Percentiles rank a stretch among this genome's conserved stretches.
These are phyloP conservation scores for Drosera spatulata DNA, from an alignment of 179 eudicot species.

Conservation along the genomic window DNA sequence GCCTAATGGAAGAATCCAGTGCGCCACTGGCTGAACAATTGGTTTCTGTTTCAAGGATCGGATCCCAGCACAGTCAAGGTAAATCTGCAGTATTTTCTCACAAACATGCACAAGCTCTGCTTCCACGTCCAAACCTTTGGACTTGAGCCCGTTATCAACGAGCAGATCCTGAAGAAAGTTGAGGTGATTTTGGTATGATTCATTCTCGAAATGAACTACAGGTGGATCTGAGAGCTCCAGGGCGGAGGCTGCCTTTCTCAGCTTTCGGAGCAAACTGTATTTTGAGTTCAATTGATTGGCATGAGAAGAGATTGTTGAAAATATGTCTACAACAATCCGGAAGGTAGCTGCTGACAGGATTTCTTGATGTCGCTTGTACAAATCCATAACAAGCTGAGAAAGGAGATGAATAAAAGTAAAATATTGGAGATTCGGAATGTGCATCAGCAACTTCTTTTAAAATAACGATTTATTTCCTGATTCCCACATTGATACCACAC, in stretches of 20 bases:
- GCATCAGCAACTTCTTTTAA: neutral
- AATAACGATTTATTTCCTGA: neutral
- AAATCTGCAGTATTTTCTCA: too few species aligned
- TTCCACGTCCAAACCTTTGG: too few species aligned
- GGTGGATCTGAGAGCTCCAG: conserved; percentile 76
- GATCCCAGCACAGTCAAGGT: conserved; percentile 32
- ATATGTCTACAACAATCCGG: conserved; percentile 49
- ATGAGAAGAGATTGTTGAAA: conserved; percentile 49
- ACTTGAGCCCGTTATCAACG: conserved; percentile 21
- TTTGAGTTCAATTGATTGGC: conserved; percentile 63
- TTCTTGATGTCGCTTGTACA: conserved; percentile 56
- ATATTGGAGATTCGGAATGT: neutral
- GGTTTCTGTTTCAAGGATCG: conserved; percentile 21
- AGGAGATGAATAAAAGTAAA: conserved; percentile 1
- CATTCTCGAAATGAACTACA: too few species aligned
- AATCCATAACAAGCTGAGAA: conserved; percentile 63
- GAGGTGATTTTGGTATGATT: too few species aligned
- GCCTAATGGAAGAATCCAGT: conserved; percentile 77
- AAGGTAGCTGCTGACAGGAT: conserved; percentile 41
- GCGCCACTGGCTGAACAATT: conserved; percentile 16
- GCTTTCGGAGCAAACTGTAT: conserved; percentile 31
- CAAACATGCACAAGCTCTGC: too few species aligned
- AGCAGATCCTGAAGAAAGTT: too few species aligned
- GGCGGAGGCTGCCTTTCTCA: conserved; percentile 61
- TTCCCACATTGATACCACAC: too few species aligned